Evolutionary conservation across 768 basidiomycete species (phyloP), one percentile per base, ranked within the genome.

Genomic region (Tephrocybe sp.): DNA sequence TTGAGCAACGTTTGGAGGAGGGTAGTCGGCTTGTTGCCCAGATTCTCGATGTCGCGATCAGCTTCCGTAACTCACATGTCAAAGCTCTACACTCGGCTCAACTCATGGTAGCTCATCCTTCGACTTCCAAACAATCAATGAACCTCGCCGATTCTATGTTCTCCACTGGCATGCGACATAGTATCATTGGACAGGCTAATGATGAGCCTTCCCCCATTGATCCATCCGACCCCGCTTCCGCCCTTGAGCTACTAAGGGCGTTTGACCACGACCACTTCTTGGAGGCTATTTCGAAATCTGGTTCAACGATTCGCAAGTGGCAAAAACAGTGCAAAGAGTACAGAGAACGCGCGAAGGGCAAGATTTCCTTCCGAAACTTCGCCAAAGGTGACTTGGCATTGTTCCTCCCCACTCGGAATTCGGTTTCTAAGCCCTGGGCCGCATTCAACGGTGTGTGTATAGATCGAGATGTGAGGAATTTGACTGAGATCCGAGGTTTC

Each of bases 241-340:
- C 89, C 0, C 66, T 93, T 30, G 87, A 90, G 46, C 69, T 75
- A 12, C 67, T 93, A 18, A 75, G 88, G 36, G 78, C 79, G 21
- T 90, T 91, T 61, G 91, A 92, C 61, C 86, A 94, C 56, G 89
- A 90, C 56, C 78, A 82, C 55, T 96, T 97, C 66, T 67, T 90
- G 41, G 94, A 96, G 44, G 84, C 84, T 0, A 80, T 98, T 36
- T 71, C 76, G 47, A 92, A 92, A 64, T 83, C 86, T 9, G 86
- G 87, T n/a, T 80, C 87, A 12, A 88, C 90, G 9, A 89, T 94
- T 51, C 86, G 91, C 48, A 97, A 96, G 65, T 98, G 94, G 93
- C 91, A 94, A 71, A 97, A 93, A 64, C 93, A 95, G 64, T 96
- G 92, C 71, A 96, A 92, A 63, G 87, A 92, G 56, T 98, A 98